Percentiles rank a stretch among this genome's conserved stretches.
Evolutionary conservation across 306 rosid genomes (phyloP).

Genomic region (Lupinus albus): DNA sequence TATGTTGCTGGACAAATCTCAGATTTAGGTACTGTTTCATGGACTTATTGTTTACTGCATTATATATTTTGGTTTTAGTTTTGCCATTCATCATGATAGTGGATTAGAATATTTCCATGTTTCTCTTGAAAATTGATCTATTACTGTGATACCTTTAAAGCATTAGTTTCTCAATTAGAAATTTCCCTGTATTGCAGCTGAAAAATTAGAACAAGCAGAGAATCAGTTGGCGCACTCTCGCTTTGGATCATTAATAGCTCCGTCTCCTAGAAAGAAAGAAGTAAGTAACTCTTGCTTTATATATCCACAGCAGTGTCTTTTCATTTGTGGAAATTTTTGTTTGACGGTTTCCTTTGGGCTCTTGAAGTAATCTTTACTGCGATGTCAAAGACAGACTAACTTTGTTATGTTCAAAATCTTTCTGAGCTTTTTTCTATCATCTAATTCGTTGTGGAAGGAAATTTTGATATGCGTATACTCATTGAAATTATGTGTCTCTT

Average conservation of each 20-base stretch:
- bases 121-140: neutral
- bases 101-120: constrained; percentile 9
- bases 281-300: constrained; percentile 44
- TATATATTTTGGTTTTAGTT: constrained; percentile 7
- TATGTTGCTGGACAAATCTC: constrained; percentile 96
- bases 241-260: constrained; percentile 75
- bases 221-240: constrained; percentile 89
- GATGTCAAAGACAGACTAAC: neutral
- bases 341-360: constrained; percentile 10
- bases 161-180: constrained; percentile 14
- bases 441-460: neutral
- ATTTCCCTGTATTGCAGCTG: constrained; percentile 64
- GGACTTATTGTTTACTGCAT: neutral
- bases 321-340: neutral
- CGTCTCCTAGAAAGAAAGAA: constrained; percentile 85
- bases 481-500: constrained; percentile 16
- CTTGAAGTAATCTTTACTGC: constrained; percentile 5
- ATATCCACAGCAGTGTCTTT: neutral
- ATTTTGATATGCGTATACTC: constrained; percentile 2
- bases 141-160: constrained; percentile 3
- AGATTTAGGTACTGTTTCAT: constrained; percentile 67
- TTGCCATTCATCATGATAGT: neutral
- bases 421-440: neutral
- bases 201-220: constrained; percentile 95
- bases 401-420: neutral